A percentile compares a stretch with the other conserved stretches of the same genome.
These are phyloP conservation scores for Brassica carinata DNA, from an alignment of 345 rosid species.

Conservation along the genomic window DNA sequence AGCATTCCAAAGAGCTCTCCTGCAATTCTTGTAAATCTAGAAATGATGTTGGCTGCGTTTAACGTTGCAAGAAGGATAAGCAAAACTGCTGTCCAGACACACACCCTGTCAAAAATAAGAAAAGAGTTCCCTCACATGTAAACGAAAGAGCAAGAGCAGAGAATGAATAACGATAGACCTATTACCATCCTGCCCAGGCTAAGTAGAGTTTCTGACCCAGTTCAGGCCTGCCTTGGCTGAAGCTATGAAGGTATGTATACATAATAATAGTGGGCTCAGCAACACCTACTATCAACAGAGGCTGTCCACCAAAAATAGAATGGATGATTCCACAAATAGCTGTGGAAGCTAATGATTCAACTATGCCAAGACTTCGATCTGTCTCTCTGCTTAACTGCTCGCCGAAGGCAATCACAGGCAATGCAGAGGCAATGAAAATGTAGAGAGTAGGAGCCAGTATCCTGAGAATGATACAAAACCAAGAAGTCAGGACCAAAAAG, in stretches of 20 bases:
- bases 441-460: conserved; percentile 67
- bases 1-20: conserved; percentile 89
- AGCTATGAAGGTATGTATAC: conserved; percentile 73
- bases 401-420: conserved; percentile 75
- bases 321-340: conserved; percentile 65
- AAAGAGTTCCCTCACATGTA: not conserved
- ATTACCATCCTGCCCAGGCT: conserved; percentile 89
- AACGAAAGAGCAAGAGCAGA: not conserved
- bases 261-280: conserved; percentile 87
- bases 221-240: conserved; percentile 59
- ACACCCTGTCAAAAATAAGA: conserved; percentile 59
- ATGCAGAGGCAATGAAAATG: conserved; percentile 70
- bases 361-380: conserved; percentile 65
- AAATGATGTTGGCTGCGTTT: conserved; percentile 64
- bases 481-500: not conserved
- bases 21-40: conserved; percentile 78
- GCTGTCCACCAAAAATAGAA: conserved; percentile 78
- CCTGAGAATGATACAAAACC: conserved; percentile 36
- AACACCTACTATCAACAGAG: conserved; percentile 76
- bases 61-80: conserved; percentile 65
- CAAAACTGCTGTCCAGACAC: conserved; percentile 81
- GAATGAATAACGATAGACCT: not conserved
- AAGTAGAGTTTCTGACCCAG: conserved; percentile 69
- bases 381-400: conserved; percentile 64
- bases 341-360: conserved; percentile 64